Percentiles rank a stretch among this genome's conserved stretches.
phyloP scores from a whole-genome alignment of 2,329 filamentous ascomycete species.

The Remersonia thermophila region DNA sequence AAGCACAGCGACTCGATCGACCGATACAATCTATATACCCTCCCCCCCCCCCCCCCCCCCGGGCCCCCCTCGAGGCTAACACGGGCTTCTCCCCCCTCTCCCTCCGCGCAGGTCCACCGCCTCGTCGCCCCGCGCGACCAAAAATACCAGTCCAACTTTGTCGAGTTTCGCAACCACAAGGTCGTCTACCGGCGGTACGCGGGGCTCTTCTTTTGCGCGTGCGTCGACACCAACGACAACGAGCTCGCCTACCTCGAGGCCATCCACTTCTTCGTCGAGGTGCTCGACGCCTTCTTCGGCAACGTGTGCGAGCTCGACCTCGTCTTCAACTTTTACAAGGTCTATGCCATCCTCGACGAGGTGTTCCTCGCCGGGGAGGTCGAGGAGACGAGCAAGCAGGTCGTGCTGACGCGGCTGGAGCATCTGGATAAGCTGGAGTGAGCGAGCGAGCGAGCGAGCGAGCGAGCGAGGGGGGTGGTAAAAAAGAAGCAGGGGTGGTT shows the following conservation, averaged over 20 bases:
- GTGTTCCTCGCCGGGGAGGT: slow-evolving; percentile 97
- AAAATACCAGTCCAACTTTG: slow-evolving; percentile 99
- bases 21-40: too few species aligned
- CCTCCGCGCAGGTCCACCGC: slow-evolving; percentile 61
- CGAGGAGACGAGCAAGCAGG: slow-evolving; percentile 97
- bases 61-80: background rate
- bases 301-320: slow-evolving; percentile 98
- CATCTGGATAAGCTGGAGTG: slow-evolving; percentile 94
- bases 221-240: slow-evolving; percentile 98
- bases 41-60: slow-evolving; percentile 4
- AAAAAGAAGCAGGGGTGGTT: background rate
- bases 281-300: slow-evolving; percentile 95
- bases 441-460: slow-evolving; percentile 17
- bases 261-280: slow-evolving; percentile 99
- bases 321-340: slow-evolving; percentile 71
- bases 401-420: slow-evolving; percentile 84
- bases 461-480: too few species aligned
- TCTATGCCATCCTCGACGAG: slow-evolving; percentile 97
- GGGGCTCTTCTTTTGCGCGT: slow-evolving; percentile 97
- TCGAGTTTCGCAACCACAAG: slow-evolving; percentile 90
- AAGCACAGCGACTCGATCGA: too few species aligned
- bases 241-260: slow-evolving; percentile 94
- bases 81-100: background rate
- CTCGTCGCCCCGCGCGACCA: slow-evolving; percentile 96
- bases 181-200: slow-evolving; percentile 96